Evolutionary conservation across 225 moss, liverwort and hornwort species (phyloP).

Genomic region (Straminergon stramineum): DNA sequence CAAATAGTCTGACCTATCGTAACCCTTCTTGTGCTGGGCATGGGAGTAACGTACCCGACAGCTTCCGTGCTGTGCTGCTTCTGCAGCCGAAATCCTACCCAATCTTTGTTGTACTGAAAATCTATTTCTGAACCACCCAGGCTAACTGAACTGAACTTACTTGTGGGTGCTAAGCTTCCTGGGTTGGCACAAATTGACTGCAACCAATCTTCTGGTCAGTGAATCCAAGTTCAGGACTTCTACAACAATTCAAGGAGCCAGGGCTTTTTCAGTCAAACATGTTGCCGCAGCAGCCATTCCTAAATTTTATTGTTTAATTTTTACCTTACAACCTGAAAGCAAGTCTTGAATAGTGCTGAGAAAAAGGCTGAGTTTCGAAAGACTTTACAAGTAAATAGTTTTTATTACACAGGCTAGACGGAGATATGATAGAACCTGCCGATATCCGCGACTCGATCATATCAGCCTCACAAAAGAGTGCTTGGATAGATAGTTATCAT

Average conservation of each 20-base stretch:
- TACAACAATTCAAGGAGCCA: too few relatives aligned
- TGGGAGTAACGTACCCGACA: neutral
- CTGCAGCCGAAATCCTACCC: neutral
- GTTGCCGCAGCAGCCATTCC: neutral
- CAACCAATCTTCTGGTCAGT: neutral
- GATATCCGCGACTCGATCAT: neutral
- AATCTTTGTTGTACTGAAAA: neutral
- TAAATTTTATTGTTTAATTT: neutral
- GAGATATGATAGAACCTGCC: neutral
- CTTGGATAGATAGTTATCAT: neutral
- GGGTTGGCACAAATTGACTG: neutral
- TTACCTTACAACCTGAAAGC: neutral
- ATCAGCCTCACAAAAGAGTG: neutral
- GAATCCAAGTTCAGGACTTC: neutral
- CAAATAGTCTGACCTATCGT: neutral
- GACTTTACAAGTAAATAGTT: neutral
- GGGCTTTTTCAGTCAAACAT: neutral
- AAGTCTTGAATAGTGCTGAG: neutral
- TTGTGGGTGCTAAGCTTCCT: neutral
- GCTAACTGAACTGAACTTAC: neutral
- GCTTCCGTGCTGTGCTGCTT: neutral
- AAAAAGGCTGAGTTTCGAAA: neutral
- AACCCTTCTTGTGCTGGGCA: neutral
- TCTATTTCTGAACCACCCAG: neutral
- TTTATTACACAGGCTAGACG: neutral